Base-by-base conservation (phyloP, 257 asterid genomes). In the Nicotiana undulata region DNA sequence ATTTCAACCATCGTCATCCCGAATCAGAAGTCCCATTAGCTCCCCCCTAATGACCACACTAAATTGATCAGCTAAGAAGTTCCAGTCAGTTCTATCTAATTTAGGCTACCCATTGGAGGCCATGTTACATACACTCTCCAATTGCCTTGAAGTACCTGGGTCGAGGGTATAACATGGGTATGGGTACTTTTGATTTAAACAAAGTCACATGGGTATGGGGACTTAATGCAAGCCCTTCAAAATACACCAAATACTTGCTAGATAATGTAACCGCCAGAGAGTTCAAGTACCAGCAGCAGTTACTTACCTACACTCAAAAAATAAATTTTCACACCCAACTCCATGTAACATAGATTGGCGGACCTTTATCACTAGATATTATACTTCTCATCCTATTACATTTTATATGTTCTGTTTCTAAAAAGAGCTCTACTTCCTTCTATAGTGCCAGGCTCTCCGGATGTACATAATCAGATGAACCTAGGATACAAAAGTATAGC, bases 371-470 rank as follows among this genome's bases (percentile, higher is more conserved):
- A 37, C 76, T 34, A 67, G 44, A 67, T 67, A 67, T 67, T 67
- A 12, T 9, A 67, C 24, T 52, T 67, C 76, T 37, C 32, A 4
- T 67, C 76, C 76, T 37, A 37, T 10, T n/a, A 34, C 31, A 67
- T 67, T 37, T 67, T 29, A 29, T 67, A 29, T n/a, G 55, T 67
- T 22, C 18, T 28, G 12, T 67, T 37, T 67, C 32, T 37, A 49
- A 67, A 67, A 67, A 37, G n/a, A 37, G n/a, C 76, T 67, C 76
- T 67, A 67, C 55, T 37, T 67, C 76, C 76, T 67, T 37, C 76
- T 37, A 67, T 29, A 67, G 76, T 37, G 40, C 31, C 76, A 37
- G 31, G 20, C 55, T 67, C 29, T 67, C 31, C 55, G n/a, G n/a
- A 67, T 1, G 55, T 37, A 67, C 17, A 13, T 37, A 31, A 68